Base-by-base conservation (phyloP, 1,284 basidiomycete genomes). In the Bjerkandera adusta region DNA sequence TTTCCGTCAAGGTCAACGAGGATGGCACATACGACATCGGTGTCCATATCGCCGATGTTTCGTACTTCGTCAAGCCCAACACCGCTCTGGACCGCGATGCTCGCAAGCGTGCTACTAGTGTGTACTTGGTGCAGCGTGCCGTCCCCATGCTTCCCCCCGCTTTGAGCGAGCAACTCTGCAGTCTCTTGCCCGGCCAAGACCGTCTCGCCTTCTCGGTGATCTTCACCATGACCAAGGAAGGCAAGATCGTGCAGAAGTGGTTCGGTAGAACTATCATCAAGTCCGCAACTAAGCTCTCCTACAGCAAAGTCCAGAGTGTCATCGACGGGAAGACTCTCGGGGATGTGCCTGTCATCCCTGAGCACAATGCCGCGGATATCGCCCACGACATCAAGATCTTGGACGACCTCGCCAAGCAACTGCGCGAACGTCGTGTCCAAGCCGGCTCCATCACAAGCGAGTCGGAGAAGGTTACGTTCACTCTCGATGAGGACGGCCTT, bases 51-150 rank as follows among this genome's bases (percentile, higher is more conserved):
- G 90, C 95, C 16, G 97, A 99, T 66, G 94, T 98, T 1, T 91
- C 94, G 2, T 87, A 89, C 75, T 99, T 98, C 70, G 89, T 96
- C 62, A 96, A 94, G 72, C 85, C 92, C 21, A 97, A 97, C 67
- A 97, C 92, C 6, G 90, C 95, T 13, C 75, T 99, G 56, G 97
- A 99, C 62, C 92, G 97, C 27, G 97, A 99, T 68, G 97, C 97
- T 40, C 84, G 93, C 58, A 98, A 97, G 71, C 83, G 96, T 53
- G 96, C 94, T 22, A 98, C 95, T 2, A 93, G 91, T 57, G 97
- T 99, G 41, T 97, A 97, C 64, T 85, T 99, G 34, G 85, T 98
- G 33, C 96, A 98, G 66, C 85, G 94, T 36, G 84, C 89, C 24
- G 93, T 98, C 8, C 94, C 95, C 1, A 99, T 99, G 96, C 76